Evolutionary conservation across 495 filamentous ascomycete genomes (phyloP), one percentile per base, ranked within the genome.

Genomic region (Neurospora sublineolata): DNA sequence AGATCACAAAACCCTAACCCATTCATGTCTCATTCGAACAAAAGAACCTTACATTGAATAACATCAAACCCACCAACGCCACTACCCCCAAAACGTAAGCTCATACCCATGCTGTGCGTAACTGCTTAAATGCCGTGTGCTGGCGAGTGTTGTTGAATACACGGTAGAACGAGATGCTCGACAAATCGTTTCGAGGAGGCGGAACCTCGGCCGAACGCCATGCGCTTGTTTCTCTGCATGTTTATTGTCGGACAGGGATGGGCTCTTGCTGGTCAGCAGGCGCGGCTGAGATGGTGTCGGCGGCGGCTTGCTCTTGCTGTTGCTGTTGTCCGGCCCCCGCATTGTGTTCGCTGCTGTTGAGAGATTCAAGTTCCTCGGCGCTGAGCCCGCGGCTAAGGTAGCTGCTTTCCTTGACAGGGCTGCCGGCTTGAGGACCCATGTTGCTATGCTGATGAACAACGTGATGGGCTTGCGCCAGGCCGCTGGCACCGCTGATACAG

Each of bases 351-450:
- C 20, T 42, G 80, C 79, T 82, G 9, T 76, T 79, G 30, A 72
- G 80, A 23, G 76, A 76, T 37, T 88, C 88, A 46, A 86, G 74
- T 42, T 93, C 92, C 71, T 92, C 90, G n/a, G 85, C 86, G 77
- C 87, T 93, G 2, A 88, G 90, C 77, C 90, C 90, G 41, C 91
- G 87, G 76, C 94, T 88, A 79, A 96, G 83, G 77, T 90, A 93
- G 81, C 90, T 93, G 75, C 87, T 89, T 84, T 97, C 94, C 81
- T 95, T 97, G 68, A 94, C 85, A 14, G 94, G 93, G 76, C 91
- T 94, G 64, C 91, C 90, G 76, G 88, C 87, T 71, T 87, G 85
- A 72, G 85, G 84, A 52, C 84, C 85, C 44, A 71, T 80, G 76
- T 84, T 85, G 72, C 85, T 80, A 58, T 83, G 76, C 79, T 80